Evolutionary conservation across 2,329 filamentous ascomycete species (phyloP).

Genomic region (Fusarium austroafricanum): DNA sequence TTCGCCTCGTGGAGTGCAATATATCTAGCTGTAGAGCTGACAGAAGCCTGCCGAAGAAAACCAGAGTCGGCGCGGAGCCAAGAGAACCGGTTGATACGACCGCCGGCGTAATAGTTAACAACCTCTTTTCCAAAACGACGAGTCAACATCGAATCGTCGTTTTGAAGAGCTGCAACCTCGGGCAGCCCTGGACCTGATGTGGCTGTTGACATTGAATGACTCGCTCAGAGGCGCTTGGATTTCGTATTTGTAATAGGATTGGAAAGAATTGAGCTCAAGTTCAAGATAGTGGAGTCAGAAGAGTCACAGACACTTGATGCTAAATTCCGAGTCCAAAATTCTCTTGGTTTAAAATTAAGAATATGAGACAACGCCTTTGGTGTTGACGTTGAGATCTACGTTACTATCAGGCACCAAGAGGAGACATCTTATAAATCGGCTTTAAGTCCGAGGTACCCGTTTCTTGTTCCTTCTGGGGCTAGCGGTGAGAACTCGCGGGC

Average conservation of each 20-base stretch:
- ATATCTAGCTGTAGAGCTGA: conserved; percentile 75
- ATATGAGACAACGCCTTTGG: background rate
- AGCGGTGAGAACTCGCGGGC: conserved; percentile 30
- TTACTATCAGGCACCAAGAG: conserved; percentile 16
- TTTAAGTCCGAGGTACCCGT: conserved; percentile 31
- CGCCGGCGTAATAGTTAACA: conserved; percentile 86
- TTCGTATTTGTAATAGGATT: conserved; percentile 34
- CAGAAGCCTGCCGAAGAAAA: conserved; percentile 77
- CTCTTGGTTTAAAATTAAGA: background rate
- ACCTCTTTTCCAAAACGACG: conserved; percentile 83
- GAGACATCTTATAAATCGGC: conserved; percentile 21
- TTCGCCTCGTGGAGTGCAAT: conserved; percentile 82
- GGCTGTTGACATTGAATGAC: conserved; percentile 47
- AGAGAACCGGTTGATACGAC: conserved; percentile 80
- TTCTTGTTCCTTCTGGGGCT: conserved; percentile 25
- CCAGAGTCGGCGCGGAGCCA: conserved; percentile 77
- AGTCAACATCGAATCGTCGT: conserved; percentile 75
- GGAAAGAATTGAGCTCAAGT: background rate
- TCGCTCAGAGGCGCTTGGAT: conserved; percentile 9
- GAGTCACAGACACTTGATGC: background rate
- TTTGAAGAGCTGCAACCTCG: conserved; percentile 57
- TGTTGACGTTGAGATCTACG: conserved; percentile 6
- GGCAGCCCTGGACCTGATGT: conserved; percentile 52
- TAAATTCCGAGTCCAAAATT: background rate
- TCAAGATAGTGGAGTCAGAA: background rate